Base-by-base conservation (phyloP, 345 rosid species). In the Gossypium turneri region DNA sequence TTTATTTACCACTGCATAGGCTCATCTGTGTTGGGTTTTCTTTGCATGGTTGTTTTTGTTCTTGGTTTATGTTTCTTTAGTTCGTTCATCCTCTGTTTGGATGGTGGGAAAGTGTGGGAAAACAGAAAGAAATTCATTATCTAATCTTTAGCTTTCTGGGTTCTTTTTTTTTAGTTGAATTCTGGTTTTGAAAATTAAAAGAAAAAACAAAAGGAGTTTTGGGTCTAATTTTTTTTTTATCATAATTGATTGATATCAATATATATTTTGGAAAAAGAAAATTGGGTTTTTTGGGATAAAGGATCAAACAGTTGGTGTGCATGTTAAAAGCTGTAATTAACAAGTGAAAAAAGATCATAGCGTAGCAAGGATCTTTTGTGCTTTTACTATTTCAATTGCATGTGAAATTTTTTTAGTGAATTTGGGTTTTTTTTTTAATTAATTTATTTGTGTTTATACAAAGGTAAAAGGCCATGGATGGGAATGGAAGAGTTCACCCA, bases 401-500 rank as follows among this genome's bases (percentile, higher is more conserved):
- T 25, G 55, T 22, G 27, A 22, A 2, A 0, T 10, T 15, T 27
- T 34, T 25, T 52, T 50, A 1, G 12, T 48, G 55, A 57, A n/a
- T 50, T 47, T 1, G 1, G 3, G 41, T 16, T 51, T 53, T 8
- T 38, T 53, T 8, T 38, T 34, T 0, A 34, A 34, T 34, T 53
- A 2, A 15, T 22, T 66, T 66, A 1, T 38, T 66, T 4, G 77
- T 11, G 27, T 64, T 65, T 48, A 22, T 75, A 12, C 29, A 53
- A 60, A 50, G 63, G 52, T 34, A 38, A 19, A 12, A 50, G 51
- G 63, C 7, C 77, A 83, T 74, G 83, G 86, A 78, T 57, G 82
- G 71, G 41, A 82, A 64, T 77, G 77, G 82, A 72, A 84, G 74
- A 76, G 88, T 84, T 13, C 86, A 84, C 64, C 88, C 80, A 0